Evolutionary conservation across 106 monocot genomes (phyloP).

Genomic region (Cymbidium sinense): DNA sequence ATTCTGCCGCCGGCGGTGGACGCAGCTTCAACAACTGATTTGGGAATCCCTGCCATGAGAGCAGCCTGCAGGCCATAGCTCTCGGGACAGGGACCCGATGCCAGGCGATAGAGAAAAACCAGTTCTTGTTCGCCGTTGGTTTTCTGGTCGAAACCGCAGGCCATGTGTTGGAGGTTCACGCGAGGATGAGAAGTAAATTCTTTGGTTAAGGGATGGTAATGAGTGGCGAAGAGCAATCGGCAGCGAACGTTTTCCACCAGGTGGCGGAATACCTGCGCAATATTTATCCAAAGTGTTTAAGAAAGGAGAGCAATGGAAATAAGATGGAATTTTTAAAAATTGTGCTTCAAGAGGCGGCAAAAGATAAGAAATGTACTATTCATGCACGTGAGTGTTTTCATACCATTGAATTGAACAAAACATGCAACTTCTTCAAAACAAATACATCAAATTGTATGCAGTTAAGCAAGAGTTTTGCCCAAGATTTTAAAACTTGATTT

Average conservation of each 20-base stretch:
- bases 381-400: too few relatives aligned
- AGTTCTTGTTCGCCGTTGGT: slow-evolving; percentile 31
- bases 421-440: too few relatives aligned
- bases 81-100: slow-evolving; percentile 70
- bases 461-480: too few relatives aligned
- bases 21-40: slow-evolving; percentile 50
- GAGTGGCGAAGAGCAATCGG: slow-evolving; percentile 84
- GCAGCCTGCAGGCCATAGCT: slow-evolving; percentile 94
- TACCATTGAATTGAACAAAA: too few relatives aligned
- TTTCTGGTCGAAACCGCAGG: slow-evolving; percentile 47
- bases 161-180: slow-evolving; percentile 87
- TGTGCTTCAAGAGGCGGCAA: not conserved
- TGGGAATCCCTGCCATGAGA: slow-evolving; percentile 70
- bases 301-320: not conserved
- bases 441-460: too few relatives aligned
- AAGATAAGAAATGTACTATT: not conserved
- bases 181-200: slow-evolving; percentile 83
- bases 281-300: not conserved
- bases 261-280: slow-evolving; percentile 73
- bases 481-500: too few relatives aligned
- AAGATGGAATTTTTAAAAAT: not conserved
- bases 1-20: slow-evolving; percentile 47
- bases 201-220: slow-evolving; percentile 93
- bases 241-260: slow-evolving; percentile 75
- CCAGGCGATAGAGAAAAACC: slow-evolving; percentile 77